Evolutionary conservation across 495 filamentous ascomycete genomes (phyloP).

Genomic region (Lineolata rhizophorae): DNA sequence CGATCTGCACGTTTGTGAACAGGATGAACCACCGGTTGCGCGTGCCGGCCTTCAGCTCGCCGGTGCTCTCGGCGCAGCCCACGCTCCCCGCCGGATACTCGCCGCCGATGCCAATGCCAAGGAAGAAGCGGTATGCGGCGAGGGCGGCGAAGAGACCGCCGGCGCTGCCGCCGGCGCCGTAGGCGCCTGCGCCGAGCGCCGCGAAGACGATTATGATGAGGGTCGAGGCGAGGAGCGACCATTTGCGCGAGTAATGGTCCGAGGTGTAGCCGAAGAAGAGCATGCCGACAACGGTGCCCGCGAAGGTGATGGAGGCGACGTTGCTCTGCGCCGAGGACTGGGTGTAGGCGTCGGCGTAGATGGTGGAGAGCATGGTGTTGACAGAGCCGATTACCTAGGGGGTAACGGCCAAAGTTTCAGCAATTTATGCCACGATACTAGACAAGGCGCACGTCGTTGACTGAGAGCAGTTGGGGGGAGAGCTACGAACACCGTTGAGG

Average conservation of each 20-base stretch:
- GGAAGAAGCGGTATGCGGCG: constrained; percentile 69
- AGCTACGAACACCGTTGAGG: constrained; percentile 46
- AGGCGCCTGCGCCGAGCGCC: constrained; percentile 53
- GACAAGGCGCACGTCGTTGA: neutral
- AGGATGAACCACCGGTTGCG: constrained; percentile 81
- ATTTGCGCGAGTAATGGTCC: constrained; percentile 67
- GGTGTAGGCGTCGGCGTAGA: constrained; percentile 43
- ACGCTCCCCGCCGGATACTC: constrained; percentile 86
- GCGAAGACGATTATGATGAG: constrained; percentile 68
- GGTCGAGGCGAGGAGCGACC: constrained; percentile 61
- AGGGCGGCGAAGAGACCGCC: constrained; percentile 57
- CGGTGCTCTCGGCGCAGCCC: constrained; percentile 60
- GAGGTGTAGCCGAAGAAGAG: constrained; percentile 61
- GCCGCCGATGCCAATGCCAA: constrained; percentile 41
- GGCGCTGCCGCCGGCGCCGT: constrained; percentile 38
- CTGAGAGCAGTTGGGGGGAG: too few relatives aligned
- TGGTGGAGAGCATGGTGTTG: constrained; percentile 38
- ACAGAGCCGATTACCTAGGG: constrained; percentile 64
- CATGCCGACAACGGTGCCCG: constrained; percentile 70
- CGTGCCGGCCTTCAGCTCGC: constrained; percentile 57
- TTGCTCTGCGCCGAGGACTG: constrained; percentile 44
- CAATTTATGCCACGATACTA: too few relatives aligned
- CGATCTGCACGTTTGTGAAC: constrained; percentile 81
- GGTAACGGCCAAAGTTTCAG: too few relatives aligned
- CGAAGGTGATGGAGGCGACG: constrained; percentile 64